These are phyloP conservation scores for Metarhizium humberi DNA, from an alignment of 2,329 filamentous ascomycete genomes.

Conservation along the genomic window DNA sequence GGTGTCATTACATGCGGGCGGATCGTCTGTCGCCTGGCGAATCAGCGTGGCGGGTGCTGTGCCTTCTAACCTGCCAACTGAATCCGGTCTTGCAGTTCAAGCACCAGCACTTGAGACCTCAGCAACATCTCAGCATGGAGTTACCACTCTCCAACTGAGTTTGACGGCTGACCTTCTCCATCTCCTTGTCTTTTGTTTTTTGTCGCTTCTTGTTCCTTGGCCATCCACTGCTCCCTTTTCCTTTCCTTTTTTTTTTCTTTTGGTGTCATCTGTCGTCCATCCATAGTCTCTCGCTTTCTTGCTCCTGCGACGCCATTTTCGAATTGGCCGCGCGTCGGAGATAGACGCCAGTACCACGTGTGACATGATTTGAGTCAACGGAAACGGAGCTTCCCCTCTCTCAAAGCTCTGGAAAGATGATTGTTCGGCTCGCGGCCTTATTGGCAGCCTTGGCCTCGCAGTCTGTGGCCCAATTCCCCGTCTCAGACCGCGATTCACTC, in stretches of 20 bases:
- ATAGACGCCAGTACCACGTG: neutral
- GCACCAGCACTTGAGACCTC: too few species aligned
- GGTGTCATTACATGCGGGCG: too few species aligned
- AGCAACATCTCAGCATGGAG: too few species aligned
- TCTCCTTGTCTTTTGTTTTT: neutral
- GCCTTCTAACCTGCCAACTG: too few species aligned
- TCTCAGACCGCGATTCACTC: constrained; percentile 17
- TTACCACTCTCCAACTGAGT: too few species aligned
- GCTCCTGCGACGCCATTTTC: neutral
- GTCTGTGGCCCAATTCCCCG: constrained; percentile 23
- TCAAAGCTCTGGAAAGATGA: constrained; percentile 5
- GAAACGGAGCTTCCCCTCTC: neutral
- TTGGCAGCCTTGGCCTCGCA: constrained; percentile 8
- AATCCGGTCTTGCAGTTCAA: too few species aligned
- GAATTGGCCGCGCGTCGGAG: neutral
- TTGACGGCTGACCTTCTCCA: neutral
- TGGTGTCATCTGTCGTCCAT: neutral
- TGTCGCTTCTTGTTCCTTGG: neutral
- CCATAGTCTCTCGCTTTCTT: neutral
- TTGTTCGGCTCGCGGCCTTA: constrained; percentile 9
- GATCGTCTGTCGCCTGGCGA: too few species aligned
- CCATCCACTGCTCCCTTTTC: neutral
- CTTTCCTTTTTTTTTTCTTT: too few species aligned
- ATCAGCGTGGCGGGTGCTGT: too few species aligned
- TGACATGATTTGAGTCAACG: constrained; percentile 4